Evolutionary conservation across 352 stramenopile genomes (phyloP), one percentile per base, ranked within the genome.

Genomic region (Halophytophthora batemanensis): DNA sequence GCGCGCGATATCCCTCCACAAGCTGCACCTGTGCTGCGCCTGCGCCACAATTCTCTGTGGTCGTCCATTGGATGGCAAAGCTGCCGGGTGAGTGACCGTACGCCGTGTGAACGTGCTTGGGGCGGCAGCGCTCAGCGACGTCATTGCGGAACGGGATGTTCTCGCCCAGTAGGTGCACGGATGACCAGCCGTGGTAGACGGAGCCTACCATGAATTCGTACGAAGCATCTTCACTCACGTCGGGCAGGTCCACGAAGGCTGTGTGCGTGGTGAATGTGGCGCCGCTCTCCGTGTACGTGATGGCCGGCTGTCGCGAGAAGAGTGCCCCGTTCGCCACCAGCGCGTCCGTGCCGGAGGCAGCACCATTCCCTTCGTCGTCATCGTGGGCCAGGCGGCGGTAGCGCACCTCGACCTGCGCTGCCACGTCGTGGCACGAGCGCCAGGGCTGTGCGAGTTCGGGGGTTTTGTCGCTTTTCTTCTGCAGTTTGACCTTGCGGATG

Each of bases 61-160:
- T 91, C 58, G 77, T 82, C 83, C 83, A 94, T 49, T 95, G 82
- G 19, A 95, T 72, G 0, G 73, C 67, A 39, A 90, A 77, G 45
- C 79, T 87, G 8, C 65, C 69, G 0, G 82, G 69, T 6, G 61
- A 70, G 19, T 60, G 51, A 14, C 83, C 81, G 40, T 87, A 92
- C 6, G 85, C 79, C 2, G 80, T 91, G 68, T 92, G 85, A 11
- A 95, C 73, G 49, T 91, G 85, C 62, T 91, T 89, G 2, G 81
- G 79, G 28, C 74, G 74, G 29, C 82, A 93, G 11, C 64, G 53
- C 44, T 83, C 70, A 7, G 69, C 72, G 45, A 77, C 60, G 3
- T 66, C 51, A 36, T 57, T 58, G 36, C 65, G 51, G 36, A 80
- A 74, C 7, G 74, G 56, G 21, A 68, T 34, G 46, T 86, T 90